phyloP scores from a whole-genome alignment of 768 basidiomycete species.

The Mycena polygramma region DNA sequence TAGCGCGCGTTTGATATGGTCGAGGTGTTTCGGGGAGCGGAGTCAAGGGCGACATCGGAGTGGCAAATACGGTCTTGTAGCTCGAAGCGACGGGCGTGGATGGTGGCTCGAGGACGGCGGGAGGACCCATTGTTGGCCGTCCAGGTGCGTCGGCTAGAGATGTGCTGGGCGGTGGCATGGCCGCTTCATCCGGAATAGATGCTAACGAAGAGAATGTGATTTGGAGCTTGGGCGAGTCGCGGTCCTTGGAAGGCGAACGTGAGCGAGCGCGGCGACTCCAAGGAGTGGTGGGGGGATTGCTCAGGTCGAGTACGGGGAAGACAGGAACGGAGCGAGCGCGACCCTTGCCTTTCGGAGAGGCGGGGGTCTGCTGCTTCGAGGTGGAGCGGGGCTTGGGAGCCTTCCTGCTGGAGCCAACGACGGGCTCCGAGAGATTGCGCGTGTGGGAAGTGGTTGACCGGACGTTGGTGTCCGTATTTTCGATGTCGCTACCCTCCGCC shows the following conservation, averaged over 20 bases:
- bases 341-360: constrained; percentile 44
- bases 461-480: constrained; percentile 31
- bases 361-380: constrained; percentile 39
- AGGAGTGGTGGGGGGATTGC: constrained; percentile 57
- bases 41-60: constrained; percentile 61
- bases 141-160: background rate
- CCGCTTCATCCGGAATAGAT: constrained; percentile 46
- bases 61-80: constrained; percentile 25
- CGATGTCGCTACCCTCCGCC: constrained; percentile 30
- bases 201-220: constrained; percentile 42
- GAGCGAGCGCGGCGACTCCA: constrained; percentile 53
- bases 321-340: constrained; percentile 63
- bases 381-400: constrained; percentile 44
- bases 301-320: constrained; percentile 57
- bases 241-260: constrained; percentile 59
- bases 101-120: constrained; percentile 35
- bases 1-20: constrained; percentile 31
- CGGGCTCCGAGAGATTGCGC: constrained; percentile 54
- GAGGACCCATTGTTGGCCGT: constrained; percentile 7
- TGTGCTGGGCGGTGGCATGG: constrained; percentile 29
- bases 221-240: constrained; percentile 47
- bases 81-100: constrained; percentile 40
- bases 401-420: constrained; percentile 36
- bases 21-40: constrained; percentile 65
- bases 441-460: constrained; percentile 43